Evolutionary conservation across 2,329 filamentous ascomycete species (phyloP), one percentile per base, ranked within the genome.

Genomic region (Pseudocercospora vitis): DNA sequence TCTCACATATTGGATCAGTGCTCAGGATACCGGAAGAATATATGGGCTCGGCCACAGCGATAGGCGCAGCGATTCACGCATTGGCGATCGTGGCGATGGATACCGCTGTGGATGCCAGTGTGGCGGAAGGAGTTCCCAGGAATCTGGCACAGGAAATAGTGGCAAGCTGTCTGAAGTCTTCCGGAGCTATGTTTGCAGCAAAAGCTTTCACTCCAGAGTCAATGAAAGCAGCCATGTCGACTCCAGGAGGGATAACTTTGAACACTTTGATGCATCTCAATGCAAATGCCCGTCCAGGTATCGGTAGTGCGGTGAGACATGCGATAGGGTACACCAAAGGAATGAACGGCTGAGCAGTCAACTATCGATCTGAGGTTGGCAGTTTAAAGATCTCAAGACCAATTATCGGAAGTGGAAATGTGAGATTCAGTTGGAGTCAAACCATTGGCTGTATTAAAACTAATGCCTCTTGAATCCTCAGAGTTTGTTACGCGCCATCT

Each of bases 201-300:
- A 52, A 49, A 12, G 58, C 58, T 8, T 64, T 65, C 58, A 62
- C 61, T 12, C 58, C 58, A 12, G 63, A 66, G 24, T 56, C 56
- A 8, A 37, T 66, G 29, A 66, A 65, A 35, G 61, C 58, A 16
- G 55, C 59, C 2, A 66, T 66, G 63, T 65, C 63, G 14, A 60
- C 60, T 12, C 60, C 63, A 1, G 53, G 44, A 9, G 61, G 63
- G 1, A 66, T 65, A 21, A 65, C 63, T 2, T 56, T 63, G 40
- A 62, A 63, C 31, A 54, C 62, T 7, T 37, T 65, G 8, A 42
- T 64, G 12, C 50, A 63, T 16, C 52, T 64, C 1, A 59, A 64
- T 48, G 40, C 31, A 7, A 29, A 40, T 12, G 23, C 48, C 2
- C 42, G 47, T 24, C 40, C 52, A 4, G 52, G 52, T 3, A 51